These are phyloP conservation scores for Peronosclerospora sorghi DNA, from an alignment of 352 stramenopile species.

Conservation along the genomic window DNA sequence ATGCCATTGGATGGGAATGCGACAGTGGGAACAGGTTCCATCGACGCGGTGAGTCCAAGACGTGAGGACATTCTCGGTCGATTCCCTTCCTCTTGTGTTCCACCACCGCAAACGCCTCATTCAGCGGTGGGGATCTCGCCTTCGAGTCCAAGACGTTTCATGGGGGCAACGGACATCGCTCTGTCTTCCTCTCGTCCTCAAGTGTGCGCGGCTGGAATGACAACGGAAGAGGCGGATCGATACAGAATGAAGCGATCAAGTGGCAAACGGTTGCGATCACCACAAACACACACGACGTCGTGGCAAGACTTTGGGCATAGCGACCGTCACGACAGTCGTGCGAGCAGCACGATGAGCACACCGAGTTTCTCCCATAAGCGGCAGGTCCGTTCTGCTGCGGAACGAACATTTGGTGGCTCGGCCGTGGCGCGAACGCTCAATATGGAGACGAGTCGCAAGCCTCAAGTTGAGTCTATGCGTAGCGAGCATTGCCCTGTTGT, in stretches of 20 bases:
- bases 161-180: slow-evolving; percentile 6
- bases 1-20: no score
- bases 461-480: slow-evolving; percentile 7
- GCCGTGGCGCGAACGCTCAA: slow-evolving; percentile 18
- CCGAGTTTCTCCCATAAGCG: slow-evolving; percentile 13
- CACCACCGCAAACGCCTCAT: neutral
- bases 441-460: slow-evolving; percentile 8
- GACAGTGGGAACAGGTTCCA: no score
- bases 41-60: slow-evolving; percentile 13
- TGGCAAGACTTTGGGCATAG: slow-evolving; percentile 15
- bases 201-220: slow-evolving; percentile 15
- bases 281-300: slow-evolving; percentile 9
- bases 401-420: slow-evolving; percentile 13
- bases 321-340: slow-evolving; percentile 15
- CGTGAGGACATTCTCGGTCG: slow-evolving; percentile 21
- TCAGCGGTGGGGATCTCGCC: slow-evolving; percentile 1
- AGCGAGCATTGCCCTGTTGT: slow-evolving; percentile 17
- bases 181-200: slow-evolving; percentile 3
- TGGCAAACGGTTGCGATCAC: slow-evolving; percentile 20
- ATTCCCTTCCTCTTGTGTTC: neutral
- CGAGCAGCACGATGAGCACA: neutral
- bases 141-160: slow-evolving; percentile 14
- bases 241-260: slow-evolving; percentile 20
- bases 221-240: slow-evolving; percentile 19
- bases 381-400: slow-evolving; percentile 4